A percentile compares a stretch with the other conserved stretches of the same genome.
Conservation (phyloP, 192 early-diverging fungal species). For the Backusella sp. region DNA sequence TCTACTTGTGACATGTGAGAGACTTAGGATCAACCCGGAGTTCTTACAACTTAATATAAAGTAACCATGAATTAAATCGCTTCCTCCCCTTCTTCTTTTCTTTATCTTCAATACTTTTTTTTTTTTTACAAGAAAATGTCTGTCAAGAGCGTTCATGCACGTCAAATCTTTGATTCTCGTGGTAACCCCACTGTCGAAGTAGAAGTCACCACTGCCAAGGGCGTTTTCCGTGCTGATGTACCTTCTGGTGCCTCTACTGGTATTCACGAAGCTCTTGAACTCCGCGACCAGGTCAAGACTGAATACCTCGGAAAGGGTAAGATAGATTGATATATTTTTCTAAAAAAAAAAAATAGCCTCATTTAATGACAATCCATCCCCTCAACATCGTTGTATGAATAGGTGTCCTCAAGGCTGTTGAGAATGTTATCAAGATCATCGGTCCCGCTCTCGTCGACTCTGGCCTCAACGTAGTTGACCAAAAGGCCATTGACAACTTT, state of each 20-base stretch:
- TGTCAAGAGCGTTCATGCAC: constrained; percentile 26
- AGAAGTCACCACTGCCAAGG: constrained; percentile 91
- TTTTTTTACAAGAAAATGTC: constrained; percentile 1
- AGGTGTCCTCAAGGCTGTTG: constrained; percentile 90
- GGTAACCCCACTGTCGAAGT: constrained; percentile 99
- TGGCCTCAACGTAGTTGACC: constrained; percentile 82
- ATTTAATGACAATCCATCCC: too few relatives aligned
- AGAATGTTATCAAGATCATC: constrained; percentile 89
- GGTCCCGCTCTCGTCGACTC: constrained; percentile 81
- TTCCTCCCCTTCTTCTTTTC: constrained; percentile 9
- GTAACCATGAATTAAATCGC: background rate
- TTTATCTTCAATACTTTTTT: constrained; percentile 8
- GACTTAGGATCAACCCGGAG: constrained; percentile 3
- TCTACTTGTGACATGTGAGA: constrained; percentile 5
- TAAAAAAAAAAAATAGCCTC: too few relatives aligned
- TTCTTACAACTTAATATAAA: constrained; percentile 1
- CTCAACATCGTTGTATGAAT: background rate
- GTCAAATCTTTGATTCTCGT: constrained; percentile 99
- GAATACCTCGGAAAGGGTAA: constrained; percentile 75
- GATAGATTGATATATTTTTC: too few relatives aligned
- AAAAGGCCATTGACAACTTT: constrained; percentile 89
- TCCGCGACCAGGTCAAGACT: constrained; percentile 85
- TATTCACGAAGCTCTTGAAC: constrained; percentile 98
- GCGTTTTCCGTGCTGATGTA: constrained; percentile 95
- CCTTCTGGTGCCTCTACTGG: constrained; percentile 99